Evolutionary conservation across 2,329 filamentous ascomycete genomes (phyloP).

Genomic region (Alternaria conjuncta): DNA sequence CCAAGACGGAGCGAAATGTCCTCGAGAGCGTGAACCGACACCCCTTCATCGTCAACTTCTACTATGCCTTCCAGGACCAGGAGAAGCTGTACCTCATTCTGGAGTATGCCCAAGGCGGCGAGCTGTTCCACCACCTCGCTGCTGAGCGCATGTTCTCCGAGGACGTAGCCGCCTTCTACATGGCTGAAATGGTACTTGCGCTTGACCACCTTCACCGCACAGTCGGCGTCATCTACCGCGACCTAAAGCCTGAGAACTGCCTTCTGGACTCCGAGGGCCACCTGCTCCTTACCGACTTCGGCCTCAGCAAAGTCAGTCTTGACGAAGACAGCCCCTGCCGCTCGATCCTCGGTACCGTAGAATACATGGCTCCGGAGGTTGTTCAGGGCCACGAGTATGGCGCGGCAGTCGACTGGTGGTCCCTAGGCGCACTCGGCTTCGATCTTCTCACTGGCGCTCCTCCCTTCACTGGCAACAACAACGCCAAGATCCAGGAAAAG

Average conservation of each 20-base stretch:
- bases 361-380: slow-evolving; percentile 99
- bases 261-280: slow-evolving; percentile 91
- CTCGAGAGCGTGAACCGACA: slow-evolving; percentile 95
- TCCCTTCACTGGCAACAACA: slow-evolving; percentile 88
- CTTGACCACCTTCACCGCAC: slow-evolving; percentile 91
- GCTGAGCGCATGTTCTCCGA: slow-evolving; percentile 96
- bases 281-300: slow-evolving; percentile 93
- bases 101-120: slow-evolving; percentile 95
- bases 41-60: slow-evolving; percentile 97
- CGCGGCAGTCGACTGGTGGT: slow-evolving; percentile 98
- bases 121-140: slow-evolving; percentile 93
- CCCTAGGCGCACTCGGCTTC: slow-evolving; percentile 87
- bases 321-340: slow-evolving; percentile 76
- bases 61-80: slow-evolving; percentile 97
- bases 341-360: slow-evolving; percentile 91
- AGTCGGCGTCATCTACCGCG: slow-evolving; percentile 93
- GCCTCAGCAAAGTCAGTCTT: slow-evolving; percentile 90
- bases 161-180: slow-evolving; percentile 90
- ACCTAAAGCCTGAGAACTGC: slow-evolving; percentile 97
- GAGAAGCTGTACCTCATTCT: slow-evolving; percentile 97
- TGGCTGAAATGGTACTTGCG: slow-evolving; percentile 96
- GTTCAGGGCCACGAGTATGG: slow-evolving; percentile 88
- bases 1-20: slow-evolving; percentile 93
- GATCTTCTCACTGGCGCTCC: slow-evolving; percentile 92
- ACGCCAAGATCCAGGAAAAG: slow-evolving; percentile 93